Evolutionary conservation across 129 eudicot species (phyloP).

Genomic region (Heracleum sosnowskyi): DNA sequence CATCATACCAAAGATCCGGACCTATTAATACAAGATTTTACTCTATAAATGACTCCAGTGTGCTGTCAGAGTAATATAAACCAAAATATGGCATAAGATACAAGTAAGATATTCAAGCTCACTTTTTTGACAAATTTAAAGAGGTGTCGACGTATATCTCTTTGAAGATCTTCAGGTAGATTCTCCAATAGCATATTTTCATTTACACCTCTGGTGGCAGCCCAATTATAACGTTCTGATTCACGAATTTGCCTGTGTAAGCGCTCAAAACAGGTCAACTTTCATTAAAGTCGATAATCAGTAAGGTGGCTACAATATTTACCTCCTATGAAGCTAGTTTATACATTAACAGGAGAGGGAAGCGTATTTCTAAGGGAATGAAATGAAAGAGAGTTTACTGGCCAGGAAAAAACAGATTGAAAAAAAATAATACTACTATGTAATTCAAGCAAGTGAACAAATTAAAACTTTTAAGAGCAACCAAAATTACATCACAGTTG

Average conservation of each 20-base stretch:
- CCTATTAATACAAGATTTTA: constrained; percentile 32
- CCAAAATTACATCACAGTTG: too few species aligned
- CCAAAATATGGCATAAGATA: neutral
- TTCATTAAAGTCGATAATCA: constrained; percentile 6
- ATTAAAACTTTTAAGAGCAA: too few species aligned
- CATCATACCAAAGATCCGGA: constrained; percentile 47
- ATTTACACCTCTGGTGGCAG: constrained; percentile 83
- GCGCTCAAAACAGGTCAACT: constrained; percentile 6
- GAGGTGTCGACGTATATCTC: constrained; percentile 75
- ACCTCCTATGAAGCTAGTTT: neutral
- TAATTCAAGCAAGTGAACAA: too few species aligned
- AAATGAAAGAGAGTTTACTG: too few species aligned
- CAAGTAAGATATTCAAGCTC: constrained; percentile 15
- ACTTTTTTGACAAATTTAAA: constrained; percentile 56
- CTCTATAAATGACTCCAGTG: neutral
- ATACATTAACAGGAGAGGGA: too few species aligned
- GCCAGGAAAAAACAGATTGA: too few species aligned
- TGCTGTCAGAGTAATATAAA: neutral
- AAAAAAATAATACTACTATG: too few species aligned
- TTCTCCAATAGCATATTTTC: constrained; percentile 66
- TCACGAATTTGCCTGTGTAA: constrained; percentile 52
- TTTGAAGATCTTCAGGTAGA: constrained; percentile 76
- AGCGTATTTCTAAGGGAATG: neutral
- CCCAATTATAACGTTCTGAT: constrained; percentile 73
- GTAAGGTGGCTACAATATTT: neutral